Base-by-base conservation (phyloP, 108 stramenopile genomes). In the Nitzschia palea region DNA sequence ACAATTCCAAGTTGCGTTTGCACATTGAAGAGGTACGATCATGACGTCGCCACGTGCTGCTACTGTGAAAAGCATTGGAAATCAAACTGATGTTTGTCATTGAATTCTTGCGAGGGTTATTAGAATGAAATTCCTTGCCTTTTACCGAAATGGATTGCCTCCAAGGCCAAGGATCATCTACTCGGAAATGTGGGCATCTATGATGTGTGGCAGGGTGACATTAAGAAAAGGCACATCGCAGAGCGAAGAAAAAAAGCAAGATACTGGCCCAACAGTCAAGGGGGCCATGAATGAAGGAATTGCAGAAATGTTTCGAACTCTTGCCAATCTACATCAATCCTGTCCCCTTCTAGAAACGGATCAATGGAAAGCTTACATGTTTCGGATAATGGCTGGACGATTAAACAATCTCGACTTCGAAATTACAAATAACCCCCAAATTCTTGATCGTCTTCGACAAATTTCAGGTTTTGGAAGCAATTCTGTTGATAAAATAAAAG, bases 351-450 rank as follows among this genome's bases (percentile, higher is more conserved):
- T 60, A 14, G 17, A 43, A 20, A 15, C 33, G n/a, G 80, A 81
- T 57, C 29, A 62, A 28, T 81, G 72, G 72, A 68, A 65, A 55
- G 35, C 71, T 2, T 81, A 81, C 47, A 40, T 25, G n/a, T 81
- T 71, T 53, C 59, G 71, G 10, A 65, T 78, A 30, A 73, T 65
- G 3, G 58, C 78, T 33, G 74, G 78, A 18, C 54, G 82, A 18
- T n/a, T 86, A 2, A 31, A 44, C n/a, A 34, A 75, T 40, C 54
- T 86, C 10, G 77, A 75, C 30, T 81, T 83, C 66, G 86, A 86
- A 56, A 54, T 86, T 15, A 60, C 31, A 32, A 26, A 43, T 17
- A 65, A 74, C 31, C 28, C 58, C 12, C 54, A 69, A 8, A 63
- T 43, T 22, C 53, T 80, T 40, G 14, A 29, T 18, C 37, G 44